Conservation (phyloP, 179 eudicot genomes). For the Pouteria campechiana region DNA sequence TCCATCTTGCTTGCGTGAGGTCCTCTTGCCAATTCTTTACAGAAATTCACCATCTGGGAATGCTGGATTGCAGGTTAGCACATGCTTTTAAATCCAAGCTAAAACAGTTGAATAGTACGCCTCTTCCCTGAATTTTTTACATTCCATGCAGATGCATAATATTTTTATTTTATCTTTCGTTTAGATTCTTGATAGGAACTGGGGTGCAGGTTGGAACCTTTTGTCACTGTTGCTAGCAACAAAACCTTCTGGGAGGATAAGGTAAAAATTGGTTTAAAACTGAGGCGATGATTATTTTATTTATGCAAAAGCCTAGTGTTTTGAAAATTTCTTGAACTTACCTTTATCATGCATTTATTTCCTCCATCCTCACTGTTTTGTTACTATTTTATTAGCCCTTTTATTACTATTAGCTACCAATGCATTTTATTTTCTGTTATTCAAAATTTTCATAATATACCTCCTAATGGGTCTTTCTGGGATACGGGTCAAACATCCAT, state of each 20-base stretch:
- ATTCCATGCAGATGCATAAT: no score
- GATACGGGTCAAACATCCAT: no score
- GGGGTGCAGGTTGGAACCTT: slow-evolving; percentile 99
- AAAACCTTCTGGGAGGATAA: slow-evolving; percentile 73
- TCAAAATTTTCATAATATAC: no score
- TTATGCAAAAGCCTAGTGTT: no score
- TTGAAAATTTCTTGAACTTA: no score
- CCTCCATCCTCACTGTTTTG: no score
- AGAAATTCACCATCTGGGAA: slow-evolving; percentile 58
- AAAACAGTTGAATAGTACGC: background rate
- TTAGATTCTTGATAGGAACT: slow-evolving; percentile 93
- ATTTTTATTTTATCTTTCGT: slow-evolving; percentile 6
- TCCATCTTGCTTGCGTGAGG: slow-evolving; percentile 94
- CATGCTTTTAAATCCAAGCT: background rate
- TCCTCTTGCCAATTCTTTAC: slow-evolving; percentile 47
- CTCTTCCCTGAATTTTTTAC: background rate
- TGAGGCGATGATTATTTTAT: no score
- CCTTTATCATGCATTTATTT: no score
- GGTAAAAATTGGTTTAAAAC: slow-evolving; percentile 25
- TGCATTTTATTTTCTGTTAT: no score
- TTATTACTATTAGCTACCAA: no score
- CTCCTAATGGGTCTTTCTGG: no score
- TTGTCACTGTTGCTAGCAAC: slow-evolving; percentile 74
- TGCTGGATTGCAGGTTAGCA: slow-evolving; percentile 78
- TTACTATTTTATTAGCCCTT: no score